Base-by-base conservation (phyloP, 306 rosid species). In the Castanea mollissima region DNA sequence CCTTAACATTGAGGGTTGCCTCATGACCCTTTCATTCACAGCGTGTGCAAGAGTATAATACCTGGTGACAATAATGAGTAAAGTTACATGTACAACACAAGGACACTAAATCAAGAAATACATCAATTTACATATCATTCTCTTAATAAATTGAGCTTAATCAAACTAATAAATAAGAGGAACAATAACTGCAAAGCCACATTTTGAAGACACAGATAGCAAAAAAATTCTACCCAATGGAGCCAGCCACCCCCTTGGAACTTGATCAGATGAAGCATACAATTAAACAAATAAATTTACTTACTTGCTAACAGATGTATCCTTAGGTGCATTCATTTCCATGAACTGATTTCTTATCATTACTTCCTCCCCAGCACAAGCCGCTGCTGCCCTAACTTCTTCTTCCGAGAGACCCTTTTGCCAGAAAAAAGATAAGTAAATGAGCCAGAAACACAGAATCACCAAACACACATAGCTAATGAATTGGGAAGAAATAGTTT, bases 351-450 rank as follows among this genome's bases (percentile, higher is more conserved):
- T 95, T 85, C 99, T 90, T 78, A 95, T 95, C 94, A 90, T 85
- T 82, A 92, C 97, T 89, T 95, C 99, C 76, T 95, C 96, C 75
- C 99, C 98, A 75, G 99, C 99, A 92, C 98, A 95, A 77, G 97
- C 83, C 38, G 99, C 97, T 68, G 96, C 97, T 0, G 77, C 92
- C 89, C 97, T 90, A 75, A 95, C 96, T 91, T 95, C 99, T 91
- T 95, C 99, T 88, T 95, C 99, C 7, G 97, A 91, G 74, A 95
- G 98, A 76, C 98, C 99, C 99, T 95, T 83, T 82, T 76, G 76
- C 79, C 82, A 82, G 83, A 58, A 83, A 77, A 51, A 76, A 82
- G 68, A 76, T 46, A 70, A 76, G 27, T 68, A 68, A 35, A 68
- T 7, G 20, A 68, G 11, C 19, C 19, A 19, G n/a, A 41, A 76